These are phyloP conservation scores for Globisporangium emineosum DNA, from an alignment of 352 stramenopile species.

Conservation along the genomic window DNA sequence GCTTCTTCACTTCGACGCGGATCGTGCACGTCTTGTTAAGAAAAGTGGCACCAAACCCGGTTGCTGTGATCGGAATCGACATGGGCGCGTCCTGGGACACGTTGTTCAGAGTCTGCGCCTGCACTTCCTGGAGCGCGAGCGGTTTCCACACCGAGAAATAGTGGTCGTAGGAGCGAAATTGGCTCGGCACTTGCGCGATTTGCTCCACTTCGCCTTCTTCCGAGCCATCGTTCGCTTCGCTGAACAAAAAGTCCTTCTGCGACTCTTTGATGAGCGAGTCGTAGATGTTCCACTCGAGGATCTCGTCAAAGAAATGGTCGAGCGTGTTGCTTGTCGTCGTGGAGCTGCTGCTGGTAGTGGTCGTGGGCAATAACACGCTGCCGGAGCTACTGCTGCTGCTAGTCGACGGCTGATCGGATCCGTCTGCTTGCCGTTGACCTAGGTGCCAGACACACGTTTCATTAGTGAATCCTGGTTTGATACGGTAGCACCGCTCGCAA, in stretches of 20 bases:
- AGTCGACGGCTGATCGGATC: slow-evolving; percentile 14
- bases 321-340: slow-evolving; percentile 53
- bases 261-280: slow-evolving; percentile 55
- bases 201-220: slow-evolving; percentile 69
- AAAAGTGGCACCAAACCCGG: slow-evolving; percentile 52
- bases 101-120: slow-evolving; percentile 80
- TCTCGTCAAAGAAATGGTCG: slow-evolving; percentile 81
- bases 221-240: slow-evolving; percentile 56
- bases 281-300: slow-evolving; percentile 80
- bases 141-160: slow-evolving; percentile 90
- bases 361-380: background rate
- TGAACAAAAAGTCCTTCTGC: slow-evolving; percentile 48
- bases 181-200: slow-evolving; percentile 68
- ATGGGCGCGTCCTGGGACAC: slow-evolving; percentile 61
- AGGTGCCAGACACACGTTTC: background rate
- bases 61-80: slow-evolving; percentile 44
- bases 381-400: slow-evolving; percentile 16
- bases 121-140: slow-evolving; percentile 83
- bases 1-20: slow-evolving; percentile 60
- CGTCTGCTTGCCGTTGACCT: slow-evolving; percentile 12
- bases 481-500: background rate
- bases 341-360: slow-evolving; percentile 3
- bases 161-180: slow-evolving; percentile 84
- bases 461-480: background rate
- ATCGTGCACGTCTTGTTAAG: slow-evolving; percentile 67